Base-by-base conservation (phyloP, 2,329 filamentous ascomycete species). In the Curvularia eragrostidis region DNA sequence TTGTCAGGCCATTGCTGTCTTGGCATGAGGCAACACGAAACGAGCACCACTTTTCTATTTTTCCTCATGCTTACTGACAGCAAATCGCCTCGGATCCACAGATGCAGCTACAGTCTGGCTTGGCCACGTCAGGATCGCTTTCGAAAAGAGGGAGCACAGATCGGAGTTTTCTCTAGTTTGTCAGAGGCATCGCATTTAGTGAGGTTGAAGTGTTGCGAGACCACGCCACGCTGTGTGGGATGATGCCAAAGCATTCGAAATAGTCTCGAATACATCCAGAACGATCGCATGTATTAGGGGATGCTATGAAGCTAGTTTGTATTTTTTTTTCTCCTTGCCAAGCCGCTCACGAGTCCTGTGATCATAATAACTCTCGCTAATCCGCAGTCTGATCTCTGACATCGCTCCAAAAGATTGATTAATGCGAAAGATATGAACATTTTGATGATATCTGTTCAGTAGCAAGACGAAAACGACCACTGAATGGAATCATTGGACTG, bases 261-360 rank as follows among this genome's bases (percentile, higher is more conserved):
- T 88, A 5, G 85, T 85, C 69, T 88, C 87, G 83, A 69, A 89
- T 85, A 78, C 83, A 88, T 71, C 88, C 89, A 3, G 85, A 84
- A 49, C 86, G 80, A 10, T 85, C 86, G 65, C 88, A 88, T 1
- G 86, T 85, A 67, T 83, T 86, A 12, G 85, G 86, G 54, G 88
- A 79, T 2, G 56, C 62, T 2, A 42, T 54, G 41, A 46, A 61
- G 21, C 62, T 59, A 10, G 32, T 19, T 5, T 59, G 47, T n/a
- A 57, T 56, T 2, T 23, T 21, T 51, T 38, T 5, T 21, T 46
- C 12, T 28, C 21, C 7, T 52, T 54, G 3, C 19, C 18, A 2
- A 12, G 12, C 9, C 60, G 54, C n/a, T 48, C 21, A 5, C 38
- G 49, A 26, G 52, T 61, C 24, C 70, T 82, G 81, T 48, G 83